Evolutionary conservation across 2,329 filamentous ascomycete genomes (phyloP), one percentile per base, ranked within the genome.

Genomic region (Colletotrichum costaricense): DNA sequence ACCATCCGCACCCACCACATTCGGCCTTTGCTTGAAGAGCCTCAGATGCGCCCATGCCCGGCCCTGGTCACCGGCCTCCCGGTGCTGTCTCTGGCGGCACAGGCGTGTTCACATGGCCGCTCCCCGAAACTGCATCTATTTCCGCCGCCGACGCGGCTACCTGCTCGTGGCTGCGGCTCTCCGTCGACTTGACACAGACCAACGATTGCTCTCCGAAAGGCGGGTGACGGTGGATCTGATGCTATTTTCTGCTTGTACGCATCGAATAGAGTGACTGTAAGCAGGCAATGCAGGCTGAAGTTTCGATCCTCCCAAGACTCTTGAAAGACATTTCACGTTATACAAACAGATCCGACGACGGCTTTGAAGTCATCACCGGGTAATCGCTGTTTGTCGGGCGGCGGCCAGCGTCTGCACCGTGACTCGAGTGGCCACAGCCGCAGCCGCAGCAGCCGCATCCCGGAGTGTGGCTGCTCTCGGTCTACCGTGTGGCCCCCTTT

Each of bases 181-280:
- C 68, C 62, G 71, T 63, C n/a, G 62, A 28, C 71, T 35, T 35
- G 52, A 38, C 54, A 69, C 65, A 56, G 56, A 62, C 71, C 52
- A 60, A 30, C 22, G n/a, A 19, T 6, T 38, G 28, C n/a, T 69
- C 46, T 42, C 58, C 58, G 38, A 60, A 46, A 38, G 19, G 58
- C 57, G 69, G 64, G 7, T 54, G 58, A 16, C 28, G 33, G 58
- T 69, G 58, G 68, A 56, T 26, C 57, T 56, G 46, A 62, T 69
- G 55, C 67, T 70, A 73, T 71, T 73, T 65, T 57, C 60, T 71
- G 59, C 22, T 22, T 63, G 65, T 69, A 14, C 57, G 69, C 64
- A 42, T 63, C 49, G n/a, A 63, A 42, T 63, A 72, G 65, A 67
- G 58, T 69, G 30, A 57, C 38, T 58, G 65, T 58, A 38, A 30